Base-by-base conservation (phyloP, 768 basidiomycete genomes). In the Pulveroboletus sp. region DNA sequence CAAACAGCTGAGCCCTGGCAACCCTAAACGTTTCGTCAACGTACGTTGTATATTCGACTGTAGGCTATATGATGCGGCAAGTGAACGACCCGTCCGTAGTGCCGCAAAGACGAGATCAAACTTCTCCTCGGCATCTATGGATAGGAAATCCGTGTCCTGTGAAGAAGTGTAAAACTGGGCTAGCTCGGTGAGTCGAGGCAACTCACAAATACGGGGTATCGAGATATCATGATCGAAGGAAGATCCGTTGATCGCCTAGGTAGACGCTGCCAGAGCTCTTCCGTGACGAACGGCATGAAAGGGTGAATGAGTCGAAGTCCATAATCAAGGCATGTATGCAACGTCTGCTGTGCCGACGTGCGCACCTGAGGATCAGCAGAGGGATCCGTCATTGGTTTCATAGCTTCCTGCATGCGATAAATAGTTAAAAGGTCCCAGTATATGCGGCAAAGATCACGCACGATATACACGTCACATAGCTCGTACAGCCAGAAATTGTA, bases 401-500 rank as follows among this genome's bases (percentile, higher is more conserved):
- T 97, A 4, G 92, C 97, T 79, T 99, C 95, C 92, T 95, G 66
- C 41, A 58, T 38, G 50, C 21, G 14, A 43, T 50, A 21, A 35
- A 32, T 20, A 25, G 46, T 31, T 50, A 19, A 34, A 27, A 12
- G n/a, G 25, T 27, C 25, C 29, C 43, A 5, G 12, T 3, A 42
- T 40, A 47, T 16, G 21, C 31, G 25, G 13, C 1, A n/a, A 52
- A 20, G 14, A 11, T 64, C 27, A 68, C 89, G 53, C 50, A 94
- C 92, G 56, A 99, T 97, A 72, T 94, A 99, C 21, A 99, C 94
- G 64, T 99, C 97, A 64, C 97, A 99, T n/a, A 98, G 75, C 68
- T 99, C 95, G 66, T 98, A 94, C 33, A 99, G 69, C 95, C 97
- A 99, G 75, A 97, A 98, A 60, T 90, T 90, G 72, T 98, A 82